These are phyloP conservation scores for Leucocoprinus leucothites DNA, from an alignment of 768 basidiomycete species.

Conservation along the genomic window DNA sequence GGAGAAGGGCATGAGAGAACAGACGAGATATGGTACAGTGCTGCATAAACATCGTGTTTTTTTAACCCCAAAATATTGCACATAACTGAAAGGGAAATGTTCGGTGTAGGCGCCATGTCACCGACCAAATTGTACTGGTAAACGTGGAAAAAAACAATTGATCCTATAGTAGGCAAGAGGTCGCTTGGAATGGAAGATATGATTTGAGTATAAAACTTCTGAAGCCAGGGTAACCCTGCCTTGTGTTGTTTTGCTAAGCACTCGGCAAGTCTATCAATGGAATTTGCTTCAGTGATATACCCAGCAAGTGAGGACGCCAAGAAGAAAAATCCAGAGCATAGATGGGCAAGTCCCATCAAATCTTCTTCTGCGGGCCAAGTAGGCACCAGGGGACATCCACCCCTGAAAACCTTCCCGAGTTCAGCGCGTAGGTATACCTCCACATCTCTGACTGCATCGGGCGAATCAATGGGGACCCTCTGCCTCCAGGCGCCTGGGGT, in stretches of 20 bases:
- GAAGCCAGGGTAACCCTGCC: neutral
- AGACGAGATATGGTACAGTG: too few species aligned
- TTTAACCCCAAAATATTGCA: too few species aligned
- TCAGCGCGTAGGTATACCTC: neutral
- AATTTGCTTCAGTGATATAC: neutral
- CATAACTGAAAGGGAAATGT: too few species aligned
- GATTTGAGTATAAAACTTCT: neutral
- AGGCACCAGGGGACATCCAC: neutral
- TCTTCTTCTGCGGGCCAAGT: neutral
- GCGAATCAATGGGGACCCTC: neutral
- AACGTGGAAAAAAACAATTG: neutral
- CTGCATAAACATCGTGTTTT: neutral
- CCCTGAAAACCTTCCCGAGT: neutral
- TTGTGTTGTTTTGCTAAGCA: neutral
- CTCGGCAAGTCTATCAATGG: neutral
- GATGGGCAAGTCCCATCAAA: neutral
- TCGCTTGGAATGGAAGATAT: neutral
- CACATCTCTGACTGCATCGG: neutral
- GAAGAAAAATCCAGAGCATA: neutral
- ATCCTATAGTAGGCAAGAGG: neutral
- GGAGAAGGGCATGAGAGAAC: neutral
- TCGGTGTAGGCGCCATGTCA: too few species aligned
- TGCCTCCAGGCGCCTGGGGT: neutral
- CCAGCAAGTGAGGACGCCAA: neutral
- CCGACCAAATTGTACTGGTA: too few species aligned